Evolutionary conservation across 73 alveolate genomes (phyloP).

Genomic region (Paramecium biaurelia): DNA sequence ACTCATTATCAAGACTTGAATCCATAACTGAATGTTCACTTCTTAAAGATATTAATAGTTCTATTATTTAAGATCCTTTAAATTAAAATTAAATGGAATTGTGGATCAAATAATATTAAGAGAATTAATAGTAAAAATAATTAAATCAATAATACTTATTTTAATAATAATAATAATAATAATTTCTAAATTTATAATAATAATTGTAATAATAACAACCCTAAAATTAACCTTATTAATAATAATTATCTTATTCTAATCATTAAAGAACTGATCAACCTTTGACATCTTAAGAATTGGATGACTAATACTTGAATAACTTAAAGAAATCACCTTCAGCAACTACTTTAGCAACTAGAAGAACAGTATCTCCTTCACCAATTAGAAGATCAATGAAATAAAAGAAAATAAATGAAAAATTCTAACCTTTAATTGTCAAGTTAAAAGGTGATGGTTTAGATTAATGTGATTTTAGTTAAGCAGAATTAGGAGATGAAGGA

Average conservation of each 20-base stretch:
- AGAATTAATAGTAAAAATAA: background rate
- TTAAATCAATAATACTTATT: background rate
- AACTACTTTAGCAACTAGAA: background rate
- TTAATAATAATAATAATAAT: background rate
- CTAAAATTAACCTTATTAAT: background rate
- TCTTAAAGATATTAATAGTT: conserved; percentile 17
- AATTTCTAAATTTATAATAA: background rate
- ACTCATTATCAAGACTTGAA: conserved; percentile 17
- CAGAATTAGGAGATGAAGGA: conserved; percentile 45
- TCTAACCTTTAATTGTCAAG: background rate
- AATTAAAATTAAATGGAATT: background rate
- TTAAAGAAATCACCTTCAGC: conserved; percentile 17
- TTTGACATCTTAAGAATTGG: background rate
- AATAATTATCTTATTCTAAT: background rate
- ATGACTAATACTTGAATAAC: background rate
- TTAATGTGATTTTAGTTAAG: background rate
- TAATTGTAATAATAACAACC: background rate
- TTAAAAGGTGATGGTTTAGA: background rate
- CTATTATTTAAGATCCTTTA: conserved; percentile 9
- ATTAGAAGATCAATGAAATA: conserved; percentile 1
- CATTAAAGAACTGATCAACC: background rate
- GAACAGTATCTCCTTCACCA: conserved; percentile 5
- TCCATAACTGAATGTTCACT: background rate
- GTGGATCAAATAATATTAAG: background rate
- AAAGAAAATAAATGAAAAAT: conserved; percentile 16